Base-by-base conservation (phyloP, 805 yeast species). In the Saccharomycopsis schoenii region DNA sequence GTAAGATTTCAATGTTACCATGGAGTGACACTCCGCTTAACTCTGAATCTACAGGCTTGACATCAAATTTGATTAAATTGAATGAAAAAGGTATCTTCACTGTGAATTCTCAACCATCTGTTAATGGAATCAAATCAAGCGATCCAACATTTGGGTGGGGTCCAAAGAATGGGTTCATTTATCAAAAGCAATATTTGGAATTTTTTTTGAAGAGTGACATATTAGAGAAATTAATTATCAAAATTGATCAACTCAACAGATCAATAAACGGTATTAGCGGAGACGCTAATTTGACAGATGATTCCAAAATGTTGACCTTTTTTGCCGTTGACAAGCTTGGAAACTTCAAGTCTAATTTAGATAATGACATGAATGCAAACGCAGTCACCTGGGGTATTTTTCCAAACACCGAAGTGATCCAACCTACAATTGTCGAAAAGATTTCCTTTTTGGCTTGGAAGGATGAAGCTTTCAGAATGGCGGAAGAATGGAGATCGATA, bases 311-410 rank as follows among this genome's bases (percentile, higher is more conserved):
- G 55, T 76, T 92, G 67, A 85, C 96, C 2, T 93, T 83, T 74
- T 92, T 90, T 70, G 86, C 92, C 4, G 90, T 89, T 67, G 81
- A 81, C 67, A 69, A 74, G 40, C 80, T 83, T 1, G 83, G 81
- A 52, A 73, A 82, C 51, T 76, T 91, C 59, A 65, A 66, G 19
- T 82, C 96, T 57, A 92, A 92, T 72, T 83, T 90, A 56, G 80
- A 80, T 25, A 84, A 82, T 55, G 89, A 85, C 61, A 69, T 76
- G 42, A 87, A 84, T 64, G 91, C 96, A 65, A 92, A 89, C 70
- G 97, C 98, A 9, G 97, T 93, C 61, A 93, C 98, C 19, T 93
- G 98, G 98, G 98, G 98, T 65, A 90, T 92, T 60, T 91, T 89
- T 83, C 97, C 98, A 34, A 97, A 97, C 43, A 87, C 86, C 69